phyloP scores from a whole-genome alignment of 108 stramenopile genomes.

The Epipyxis sp. region DNA sequence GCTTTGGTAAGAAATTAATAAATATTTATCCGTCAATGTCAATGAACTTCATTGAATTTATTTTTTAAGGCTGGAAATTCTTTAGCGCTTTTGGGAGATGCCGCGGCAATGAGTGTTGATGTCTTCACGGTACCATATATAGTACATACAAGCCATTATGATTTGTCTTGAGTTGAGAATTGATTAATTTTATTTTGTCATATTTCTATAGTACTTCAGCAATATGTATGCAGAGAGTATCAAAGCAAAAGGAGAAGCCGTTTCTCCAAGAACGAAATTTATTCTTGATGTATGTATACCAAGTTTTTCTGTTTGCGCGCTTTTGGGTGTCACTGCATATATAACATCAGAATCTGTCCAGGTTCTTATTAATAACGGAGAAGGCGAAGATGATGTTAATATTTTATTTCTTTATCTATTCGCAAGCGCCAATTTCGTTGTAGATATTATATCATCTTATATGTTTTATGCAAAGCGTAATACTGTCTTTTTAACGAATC shows the following conservation, averaged over 20 bases:
- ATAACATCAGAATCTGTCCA: slow-evolving; percentile 1
- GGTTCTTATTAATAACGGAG: not conserved
- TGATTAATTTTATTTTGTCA: not conserved
- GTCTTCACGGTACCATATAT: slow-evolving; percentile 30
- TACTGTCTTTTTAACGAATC: not conserved
- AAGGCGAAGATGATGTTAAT: slow-evolving; percentile 19
- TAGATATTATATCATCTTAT: not conserved
- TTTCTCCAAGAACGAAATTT: not conserved
- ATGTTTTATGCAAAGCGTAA: slow-evolving; percentile 1
- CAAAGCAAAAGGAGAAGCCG: not conserved
- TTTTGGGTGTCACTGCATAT: slow-evolving; percentile 10
- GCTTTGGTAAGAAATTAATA: slow-evolving; percentile 17
- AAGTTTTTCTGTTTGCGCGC: slow-evolving; percentile 4
- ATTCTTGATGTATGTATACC: slow-evolving; percentile 13
- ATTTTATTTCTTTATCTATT: slow-evolving; percentile 15
- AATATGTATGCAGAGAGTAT: slow-evolving; percentile 31
- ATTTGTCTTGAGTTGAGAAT: not conserved
- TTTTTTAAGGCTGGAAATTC: slow-evolving; percentile 2
- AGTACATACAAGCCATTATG: not conserved
- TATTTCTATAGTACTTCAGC: not conserved
- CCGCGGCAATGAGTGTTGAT: slow-evolving; percentile 26
- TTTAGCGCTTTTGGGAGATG: slow-evolving; percentile 19
- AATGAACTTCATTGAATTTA: not conserved
- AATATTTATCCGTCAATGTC: not conserved
- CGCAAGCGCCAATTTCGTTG: not conserved